These are phyloP conservation scores for Saitozyma sp. DNA, from an alignment of 768 basidiomycete genomes.

Conservation along the genomic window DNA sequence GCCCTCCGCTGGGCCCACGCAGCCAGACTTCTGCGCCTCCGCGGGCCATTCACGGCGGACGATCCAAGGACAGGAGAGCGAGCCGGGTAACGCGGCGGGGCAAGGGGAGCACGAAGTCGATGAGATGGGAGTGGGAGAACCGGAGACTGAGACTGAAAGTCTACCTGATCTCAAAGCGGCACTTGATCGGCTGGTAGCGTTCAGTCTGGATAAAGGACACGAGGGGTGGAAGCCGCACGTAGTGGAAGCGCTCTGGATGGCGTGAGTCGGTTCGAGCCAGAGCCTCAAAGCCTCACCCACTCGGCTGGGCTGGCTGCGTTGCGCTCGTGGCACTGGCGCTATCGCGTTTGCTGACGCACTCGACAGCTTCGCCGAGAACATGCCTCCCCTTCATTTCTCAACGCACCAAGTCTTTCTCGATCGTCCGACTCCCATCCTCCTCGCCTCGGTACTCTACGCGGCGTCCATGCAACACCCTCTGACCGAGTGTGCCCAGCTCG, in stretches of 20 bases:
- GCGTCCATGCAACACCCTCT: constrained; percentile 9
- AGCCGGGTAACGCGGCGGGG: too few species aligned
- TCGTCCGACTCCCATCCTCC: constrained; percentile 10
- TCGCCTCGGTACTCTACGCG: constrained; percentile 9
- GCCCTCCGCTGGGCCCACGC: too few species aligned
- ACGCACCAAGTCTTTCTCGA: constrained; percentile 5
- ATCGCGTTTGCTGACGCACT: not conserved
- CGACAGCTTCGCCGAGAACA: constrained; percentile 11
- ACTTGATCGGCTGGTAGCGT: not conserved
- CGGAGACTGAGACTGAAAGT: not conserved
- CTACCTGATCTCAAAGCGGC: constrained; percentile 3
- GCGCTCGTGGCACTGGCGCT: not conserved
- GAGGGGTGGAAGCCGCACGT: not conserved
- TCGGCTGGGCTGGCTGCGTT: too few species aligned
- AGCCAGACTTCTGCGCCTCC: not conserved
- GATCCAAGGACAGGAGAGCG: not conserved
- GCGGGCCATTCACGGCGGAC: not conserved
- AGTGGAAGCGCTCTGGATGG: constrained; percentile 9
- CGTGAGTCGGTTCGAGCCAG: not conserved
- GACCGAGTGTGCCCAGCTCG: not conserved
- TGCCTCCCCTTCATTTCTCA: constrained; percentile 13
- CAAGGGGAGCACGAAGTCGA: not conserved
- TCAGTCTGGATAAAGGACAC: not conserved
- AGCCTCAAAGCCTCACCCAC: too few species aligned
- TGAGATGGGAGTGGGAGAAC: not conserved